Evolutionary conservation across 805 yeast species (phyloP).

Genomic region (Barnettozyma botsteinii): DNA sequence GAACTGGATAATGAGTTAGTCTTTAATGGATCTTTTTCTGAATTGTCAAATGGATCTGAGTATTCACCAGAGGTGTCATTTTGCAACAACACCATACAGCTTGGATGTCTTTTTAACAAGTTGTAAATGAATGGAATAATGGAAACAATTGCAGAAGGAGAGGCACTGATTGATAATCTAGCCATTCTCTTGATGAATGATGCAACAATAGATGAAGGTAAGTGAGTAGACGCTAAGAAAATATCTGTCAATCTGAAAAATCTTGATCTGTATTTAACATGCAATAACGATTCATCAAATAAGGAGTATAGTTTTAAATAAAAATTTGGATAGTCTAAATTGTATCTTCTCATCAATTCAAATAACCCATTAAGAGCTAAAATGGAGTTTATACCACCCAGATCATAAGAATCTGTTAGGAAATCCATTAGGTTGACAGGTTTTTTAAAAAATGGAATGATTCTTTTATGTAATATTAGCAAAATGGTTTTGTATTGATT

Average conservation of each 20-base stretch:
- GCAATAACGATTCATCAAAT: constrained; percentile 68
- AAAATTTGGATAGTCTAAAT: constrained; percentile 89
- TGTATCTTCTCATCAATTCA: constrained; percentile 72
- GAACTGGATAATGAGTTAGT: constrained; percentile 82
- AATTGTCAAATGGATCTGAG: constrained; percentile 60
- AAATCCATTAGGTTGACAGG: constrained; percentile 92
- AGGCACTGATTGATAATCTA: constrained; percentile 65
- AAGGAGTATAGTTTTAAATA: constrained; percentile 76
- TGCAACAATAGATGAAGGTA: constrained; percentile 78
- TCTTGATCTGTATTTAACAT: constrained; percentile 75
- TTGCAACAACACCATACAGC: constrained; percentile 88
- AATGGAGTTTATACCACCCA: constrained; percentile 58
- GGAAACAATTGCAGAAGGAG: constrained; percentile 85
- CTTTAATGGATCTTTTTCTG: constrained; percentile 66
- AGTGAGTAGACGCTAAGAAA: constrained; percentile 80
- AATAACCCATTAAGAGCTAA: constrained; percentile 84
- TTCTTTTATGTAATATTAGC: constrained; percentile 69
- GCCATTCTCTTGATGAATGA: constrained; percentile 83
- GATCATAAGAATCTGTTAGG: constrained; percentile 75
- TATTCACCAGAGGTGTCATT: constrained; percentile 28
- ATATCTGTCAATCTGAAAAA: constrained; percentile 83
- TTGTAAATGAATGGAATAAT: constrained; percentile 90
- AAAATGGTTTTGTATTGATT: constrained; percentile 66
- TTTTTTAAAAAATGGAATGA: constrained; percentile 72
- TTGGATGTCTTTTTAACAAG: constrained; percentile 83